Conservation (phyloP, 2,329 filamentous ascomycete genomes). For the Fusarium irregulare region DNA sequence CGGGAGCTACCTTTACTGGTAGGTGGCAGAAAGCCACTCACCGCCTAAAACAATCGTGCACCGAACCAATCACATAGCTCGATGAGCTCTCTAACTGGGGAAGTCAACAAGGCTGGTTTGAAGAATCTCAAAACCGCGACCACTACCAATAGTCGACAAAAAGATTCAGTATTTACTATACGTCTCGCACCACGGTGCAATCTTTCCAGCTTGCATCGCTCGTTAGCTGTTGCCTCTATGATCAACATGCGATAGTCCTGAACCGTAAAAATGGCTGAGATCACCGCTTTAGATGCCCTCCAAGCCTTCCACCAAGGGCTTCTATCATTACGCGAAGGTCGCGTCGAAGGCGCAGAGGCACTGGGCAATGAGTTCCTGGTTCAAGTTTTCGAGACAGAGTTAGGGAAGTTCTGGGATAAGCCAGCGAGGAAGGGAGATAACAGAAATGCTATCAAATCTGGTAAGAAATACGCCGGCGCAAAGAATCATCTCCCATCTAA, state of each 20-base stretch:
- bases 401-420: slow-evolving; percentile 81
- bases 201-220: slow-evolving; percentile 36
- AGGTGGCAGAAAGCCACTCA: slow-evolving; percentile 50
- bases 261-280: slow-evolving; percentile 73
- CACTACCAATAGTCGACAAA: slow-evolving; percentile 39
- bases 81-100: slow-evolving; percentile 36
- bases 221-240: slow-evolving; percentile 33
- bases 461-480: slow-evolving; percentile 56
- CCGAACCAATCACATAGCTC: slow-evolving; percentile 43
- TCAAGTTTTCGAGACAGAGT: slow-evolving; percentile 75
- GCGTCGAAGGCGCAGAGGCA: slow-evolving; percentile 69
- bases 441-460: slow-evolving; percentile 75
- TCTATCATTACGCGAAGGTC: slow-evolving; percentile 77
- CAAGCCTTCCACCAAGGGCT: slow-evolving; percentile 89
- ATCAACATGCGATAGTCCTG: slow-evolving; percentile 60
- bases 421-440: slow-evolving; percentile 79
- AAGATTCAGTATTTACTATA: slow-evolving; percentile 38
- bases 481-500: slow-evolving; percentile 22
- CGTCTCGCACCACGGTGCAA: slow-evolving; percentile 42
- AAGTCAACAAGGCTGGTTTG: slow-evolving; percentile 48
- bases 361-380: slow-evolving; percentile 77
- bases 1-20: slow-evolving; percentile 9
- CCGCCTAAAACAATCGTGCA: slow-evolving; percentile 4
- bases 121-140: slow-evolving; percentile 49
- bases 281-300: slow-evolving; percentile 79